Percentiles rank a stretch among this genome's conserved stretches.
These are phyloP conservation scores for Backusella tuberculispora DNA, from an alignment of 192 early-diverging fungal genomes.

Conservation along the genomic window DNA sequence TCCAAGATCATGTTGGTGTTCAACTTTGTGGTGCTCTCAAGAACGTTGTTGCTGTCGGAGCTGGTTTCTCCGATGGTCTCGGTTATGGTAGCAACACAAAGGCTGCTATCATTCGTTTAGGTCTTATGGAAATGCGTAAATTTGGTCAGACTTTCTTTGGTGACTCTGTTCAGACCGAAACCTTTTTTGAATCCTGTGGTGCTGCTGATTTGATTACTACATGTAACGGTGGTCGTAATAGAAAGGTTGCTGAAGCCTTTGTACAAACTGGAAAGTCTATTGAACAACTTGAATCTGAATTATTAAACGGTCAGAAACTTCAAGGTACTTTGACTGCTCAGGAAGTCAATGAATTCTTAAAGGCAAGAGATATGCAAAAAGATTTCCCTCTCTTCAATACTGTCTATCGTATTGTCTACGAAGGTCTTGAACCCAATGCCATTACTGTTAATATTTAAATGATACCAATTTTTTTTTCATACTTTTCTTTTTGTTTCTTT, in stretches of 20 bases:
- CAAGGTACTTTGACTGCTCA: constrained; percentile 92
- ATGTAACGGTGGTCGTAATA: constrained; percentile 96
- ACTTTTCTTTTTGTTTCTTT: not conserved
- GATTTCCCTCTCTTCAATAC: constrained; percentile 94
- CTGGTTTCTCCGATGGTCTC: constrained; percentile 93
- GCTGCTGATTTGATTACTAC: constrained; percentile 97
- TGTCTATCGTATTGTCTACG: constrained; percentile 92
- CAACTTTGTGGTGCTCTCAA: constrained; percentile 98
- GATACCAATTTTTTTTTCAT: not conserved
- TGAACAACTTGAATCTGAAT: constrained; percentile 86
- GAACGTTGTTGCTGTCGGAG: constrained; percentile 97
- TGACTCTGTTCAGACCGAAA: constrained; percentile 84
- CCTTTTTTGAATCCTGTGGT: constrained; percentile 97
- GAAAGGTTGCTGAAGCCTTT: constrained; percentile 89
- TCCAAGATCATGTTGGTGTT: constrained; percentile 88
- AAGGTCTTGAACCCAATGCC: constrained; percentile 65
- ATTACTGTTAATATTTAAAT: constrained; percentile 69
- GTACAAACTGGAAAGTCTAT: constrained; percentile 93
- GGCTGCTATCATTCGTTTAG: constrained; percentile 96
- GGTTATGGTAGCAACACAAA: constrained; percentile 95
- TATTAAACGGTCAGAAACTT: constrained; percentile 97
- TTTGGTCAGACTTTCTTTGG: constrained; percentile 84
- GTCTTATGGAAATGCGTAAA: constrained; percentile 94
- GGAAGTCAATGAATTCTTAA: constrained; percentile 85
- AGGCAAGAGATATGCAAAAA: constrained; percentile 57